A percentile compares a stretch with the other conserved stretches of the same genome.
Conservation (phyloP, 1,284 basidiomycete species). For the Termitomyces sp. region DNA sequence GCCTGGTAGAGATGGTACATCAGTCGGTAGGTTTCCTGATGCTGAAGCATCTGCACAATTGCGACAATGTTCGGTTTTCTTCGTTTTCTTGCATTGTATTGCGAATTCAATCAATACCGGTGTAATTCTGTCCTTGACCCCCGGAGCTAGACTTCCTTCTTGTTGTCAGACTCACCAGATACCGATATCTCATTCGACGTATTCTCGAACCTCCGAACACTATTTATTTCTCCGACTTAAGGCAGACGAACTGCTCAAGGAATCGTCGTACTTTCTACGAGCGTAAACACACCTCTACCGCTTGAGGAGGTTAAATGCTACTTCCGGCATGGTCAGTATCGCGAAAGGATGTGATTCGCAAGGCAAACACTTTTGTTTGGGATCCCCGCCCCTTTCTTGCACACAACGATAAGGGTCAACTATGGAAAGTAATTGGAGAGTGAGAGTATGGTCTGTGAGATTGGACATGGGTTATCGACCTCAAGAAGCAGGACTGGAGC, state of each 20-base stretch:
- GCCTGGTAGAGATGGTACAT: too few species aligned
- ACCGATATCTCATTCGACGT: neutral
- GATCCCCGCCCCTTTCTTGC: conserved; percentile 1
- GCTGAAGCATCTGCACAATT: too few species aligned
- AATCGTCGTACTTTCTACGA: neutral
- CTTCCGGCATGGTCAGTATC: neutral
- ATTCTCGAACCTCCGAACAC: conserved; percentile 1
- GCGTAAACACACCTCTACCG: neutral
- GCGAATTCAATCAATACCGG: conserved; percentile 1
- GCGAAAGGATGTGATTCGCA: neutral
- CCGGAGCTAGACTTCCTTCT: neutral
- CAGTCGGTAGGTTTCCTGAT: too few species aligned
- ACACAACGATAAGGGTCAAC: neutral
- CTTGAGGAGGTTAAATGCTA: conserved; percentile 5
- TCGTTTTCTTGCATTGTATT: neutral
- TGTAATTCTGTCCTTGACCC: neutral
- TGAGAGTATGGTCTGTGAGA: neutral
- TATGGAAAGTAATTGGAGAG: too few species aligned
- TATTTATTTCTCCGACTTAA: conserved; percentile 2
- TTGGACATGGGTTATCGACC: neutral
- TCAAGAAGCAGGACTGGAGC: neutral
- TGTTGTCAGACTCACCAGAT: neutral
- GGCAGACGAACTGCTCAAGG: conserved; percentile 1
- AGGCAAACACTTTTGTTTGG: conserved; percentile 3
- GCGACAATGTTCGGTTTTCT: neutral